A percentile compares a stretch with the other conserved stretches of the same genome.
Conservation (phyloP, 2,329 filamentous ascomycete genomes). For the Epichloe elymi region DNA sequence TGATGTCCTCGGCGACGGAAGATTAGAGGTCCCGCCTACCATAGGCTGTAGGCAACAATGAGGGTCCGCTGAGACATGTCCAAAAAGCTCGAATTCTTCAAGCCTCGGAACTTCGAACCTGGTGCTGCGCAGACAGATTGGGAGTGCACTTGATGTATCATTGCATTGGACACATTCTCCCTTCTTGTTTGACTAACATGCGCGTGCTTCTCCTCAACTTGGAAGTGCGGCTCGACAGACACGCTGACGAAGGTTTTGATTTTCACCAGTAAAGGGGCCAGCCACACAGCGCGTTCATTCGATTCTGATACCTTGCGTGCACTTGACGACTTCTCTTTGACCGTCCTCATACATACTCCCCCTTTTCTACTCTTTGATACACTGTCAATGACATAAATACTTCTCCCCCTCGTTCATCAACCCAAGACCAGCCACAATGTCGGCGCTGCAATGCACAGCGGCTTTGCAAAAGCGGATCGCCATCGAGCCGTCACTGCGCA, state of each 20-base stretch:
- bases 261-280: neutral
- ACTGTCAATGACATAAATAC: neutral
- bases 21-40: no score
- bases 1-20: no score
- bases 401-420: neutral
- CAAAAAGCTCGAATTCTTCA: no score
- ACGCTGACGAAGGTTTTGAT: neutral
- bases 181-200: neutral
- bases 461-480: neutral
- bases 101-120: no score
- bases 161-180: neutral
- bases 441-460: neutral
- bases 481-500: neutral
- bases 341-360: neutral
- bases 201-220: neutral
- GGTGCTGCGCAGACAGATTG: no score
- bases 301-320: neutral
- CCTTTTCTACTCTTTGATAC: neutral
- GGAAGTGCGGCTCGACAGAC: neutral
- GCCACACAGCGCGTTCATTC: neutral
- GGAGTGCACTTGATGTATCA: no score
- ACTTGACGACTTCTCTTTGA: neutral
- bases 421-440: neutral
- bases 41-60: no score
- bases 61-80: no score